A percentile compares a stretch with the other conserved stretches of the same genome.
phyloP scores from a whole-genome alignment of 345 rosid genomes.

The Salix koriyanagi region DNA sequence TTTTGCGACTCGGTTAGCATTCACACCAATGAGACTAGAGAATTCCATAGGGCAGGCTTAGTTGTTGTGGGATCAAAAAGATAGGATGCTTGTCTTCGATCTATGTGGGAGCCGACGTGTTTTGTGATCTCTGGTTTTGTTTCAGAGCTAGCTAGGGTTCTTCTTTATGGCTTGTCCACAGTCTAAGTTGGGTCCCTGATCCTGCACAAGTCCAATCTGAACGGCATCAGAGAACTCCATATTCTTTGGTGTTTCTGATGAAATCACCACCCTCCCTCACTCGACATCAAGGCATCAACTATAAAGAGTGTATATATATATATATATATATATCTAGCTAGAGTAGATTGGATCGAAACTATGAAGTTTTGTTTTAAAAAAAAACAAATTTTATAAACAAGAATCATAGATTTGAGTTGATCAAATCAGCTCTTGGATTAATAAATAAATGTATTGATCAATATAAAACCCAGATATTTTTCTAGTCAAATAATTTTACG shows the following conservation, averaged over 20 bases:
- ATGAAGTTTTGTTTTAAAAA: too few species aligned
- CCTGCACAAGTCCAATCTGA: background rate
- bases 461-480: too few species aligned
- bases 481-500: too few species aligned
- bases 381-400: too few species aligned
- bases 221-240: background rate
- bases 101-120: background rate
- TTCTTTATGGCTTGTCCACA: background rate
- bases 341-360: too few species aligned
- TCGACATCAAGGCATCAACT: too few species aligned
- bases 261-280: background rate
- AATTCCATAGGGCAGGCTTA: background rate
- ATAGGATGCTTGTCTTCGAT: background rate
- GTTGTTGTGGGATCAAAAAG: background rate
- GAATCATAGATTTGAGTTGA: too few species aligned
- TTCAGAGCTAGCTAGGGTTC: background rate
- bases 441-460: too few species aligned
- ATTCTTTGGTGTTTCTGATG: background rate
- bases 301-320: too few species aligned
- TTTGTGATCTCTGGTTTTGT: background rate
- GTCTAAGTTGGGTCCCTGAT: background rate
- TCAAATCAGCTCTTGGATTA: too few species aligned
- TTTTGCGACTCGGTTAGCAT: background rate
- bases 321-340: too few species aligned
- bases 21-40: background rate